Base-by-base conservation (phyloP, 2,329 filamentous ascomycete genomes). In the Cladosporium sp. region DNA sequence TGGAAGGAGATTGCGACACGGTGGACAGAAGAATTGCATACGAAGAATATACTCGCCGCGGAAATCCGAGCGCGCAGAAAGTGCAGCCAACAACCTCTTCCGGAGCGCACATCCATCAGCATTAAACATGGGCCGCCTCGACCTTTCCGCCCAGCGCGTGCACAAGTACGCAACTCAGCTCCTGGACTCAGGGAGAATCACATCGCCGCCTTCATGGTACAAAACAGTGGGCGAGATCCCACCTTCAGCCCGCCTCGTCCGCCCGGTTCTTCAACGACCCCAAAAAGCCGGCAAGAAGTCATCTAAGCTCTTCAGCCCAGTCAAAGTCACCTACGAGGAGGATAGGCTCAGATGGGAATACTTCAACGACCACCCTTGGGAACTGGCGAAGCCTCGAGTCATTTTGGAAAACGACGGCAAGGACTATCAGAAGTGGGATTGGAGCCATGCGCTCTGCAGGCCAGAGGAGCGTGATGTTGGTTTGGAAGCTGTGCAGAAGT, bases 361-460 rank as follows among this genome's bases (percentile, higher is more conserved):
- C 78, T 99, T 90, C 79, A 85, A 82, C 69, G 93, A 99, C 74
- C 94, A 99, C 73, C 94, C 94, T 5, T 99, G 94, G 94, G 94
- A 99, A 76, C 78, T 99, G 70, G 94, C 94, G 17, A 83, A 93
- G 63, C 94, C 94, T 57, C 83, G 90, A 66, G 81, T 96, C 60
- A 80, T 99, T 49, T 77, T 97, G 9, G 94, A 99, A 76, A 80
- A 86, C 66, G 88, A 93, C 69, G 94, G 94, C 55, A 89, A 88
- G 71, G 93, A 99, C 70, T 80, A 84, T 54, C 84, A 88, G 72
- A 80, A 77, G 57, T 86, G 85, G 68, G 85, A 97, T 74, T 97
- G 93, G 93, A 89, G 87, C 58, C 55, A 59, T 25, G 36, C 54
- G 22, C 55, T 61, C 8, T 51, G 54, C 45, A 50, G 40, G 19